A percentile compares a stretch with the other conserved stretches of the same genome.
phyloP scores from a whole-genome alignment of 768 basidiomycete species.

The Termitomyces sp. region DNA sequence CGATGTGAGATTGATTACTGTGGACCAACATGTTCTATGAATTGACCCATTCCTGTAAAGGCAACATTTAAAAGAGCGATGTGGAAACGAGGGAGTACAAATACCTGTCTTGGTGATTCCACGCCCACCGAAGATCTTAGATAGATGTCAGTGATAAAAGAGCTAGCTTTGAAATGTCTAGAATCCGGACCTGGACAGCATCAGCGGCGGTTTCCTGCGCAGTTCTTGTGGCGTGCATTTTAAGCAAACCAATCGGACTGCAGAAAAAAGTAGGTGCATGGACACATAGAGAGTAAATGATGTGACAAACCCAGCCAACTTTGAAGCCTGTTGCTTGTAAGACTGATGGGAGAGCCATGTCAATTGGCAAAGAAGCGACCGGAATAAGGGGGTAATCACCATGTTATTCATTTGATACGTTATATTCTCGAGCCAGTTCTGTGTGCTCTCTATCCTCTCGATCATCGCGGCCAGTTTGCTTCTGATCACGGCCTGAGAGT shows the following conservation, averaged over 20 bases:
- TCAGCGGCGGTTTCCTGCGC: conserved; percentile 64
- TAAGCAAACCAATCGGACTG: conserved; percentile 68
- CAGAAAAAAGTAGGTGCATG: conserved; percentile 2
- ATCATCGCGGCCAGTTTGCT: conserved; percentile 86
- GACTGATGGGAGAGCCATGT: conserved; percentile 28
- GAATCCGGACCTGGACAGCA: conserved; percentile 57
- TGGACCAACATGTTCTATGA: conserved; percentile 63
- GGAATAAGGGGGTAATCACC: conserved; percentile 29
- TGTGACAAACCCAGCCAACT: conserved; percentile 63
- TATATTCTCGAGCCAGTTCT: conserved; percentile 80
- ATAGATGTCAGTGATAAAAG: conserved; percentile 3
- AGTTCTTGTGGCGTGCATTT: conserved; percentile 61
- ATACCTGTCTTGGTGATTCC: conserved; percentile 80
- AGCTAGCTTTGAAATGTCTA: background rate
- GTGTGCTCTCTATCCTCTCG: conserved; percentile 57
- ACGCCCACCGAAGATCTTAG: conserved; percentile 78
- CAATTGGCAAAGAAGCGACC: conserved; percentile 1
- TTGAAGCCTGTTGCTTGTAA: conserved; percentile 72
- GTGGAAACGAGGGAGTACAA: conserved; percentile 15
- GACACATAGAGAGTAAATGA: background rate
- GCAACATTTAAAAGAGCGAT: conserved; percentile 7
- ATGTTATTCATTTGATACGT: conserved; percentile 88
- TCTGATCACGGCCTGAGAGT: conserved; percentile 84
- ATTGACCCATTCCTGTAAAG: conserved; percentile 51
- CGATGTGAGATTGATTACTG: background rate